These are phyloP conservation scores for Penicillium waksmanii DNA, from an alignment of 495 filamentous ascomycete genomes.

Conservation along the genomic window DNA sequence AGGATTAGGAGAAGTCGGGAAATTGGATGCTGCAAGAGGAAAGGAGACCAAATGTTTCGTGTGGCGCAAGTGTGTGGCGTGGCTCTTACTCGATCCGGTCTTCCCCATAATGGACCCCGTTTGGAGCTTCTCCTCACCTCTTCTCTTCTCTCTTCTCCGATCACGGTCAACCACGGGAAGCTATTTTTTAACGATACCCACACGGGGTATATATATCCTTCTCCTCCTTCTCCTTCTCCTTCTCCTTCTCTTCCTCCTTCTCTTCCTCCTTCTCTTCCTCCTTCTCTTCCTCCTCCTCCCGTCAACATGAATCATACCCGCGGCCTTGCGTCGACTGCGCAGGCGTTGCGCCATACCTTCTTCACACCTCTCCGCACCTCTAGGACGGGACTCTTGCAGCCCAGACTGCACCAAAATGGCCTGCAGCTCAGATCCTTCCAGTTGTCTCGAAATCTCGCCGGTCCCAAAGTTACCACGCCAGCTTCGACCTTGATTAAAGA, in stretches of 20 bases:
- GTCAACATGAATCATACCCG: slow-evolving; percentile 44
- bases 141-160: too few relatives aligned
- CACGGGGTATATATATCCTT: too few relatives aligned
- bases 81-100: slow-evolving; percentile 27
- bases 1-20: slow-evolving; percentile 17
- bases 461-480: slow-evolving; percentile 10
- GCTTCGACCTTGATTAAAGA: slow-evolving; percentile 41
- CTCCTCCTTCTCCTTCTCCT: too few relatives aligned
- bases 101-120: slow-evolving; percentile 6
- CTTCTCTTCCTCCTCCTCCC: not conserved
- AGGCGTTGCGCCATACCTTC: slow-evolving; percentile 43
- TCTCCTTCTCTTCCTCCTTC: too few relatives aligned
- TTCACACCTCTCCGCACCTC: slow-evolving; percentile 27
- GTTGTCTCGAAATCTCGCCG: slow-evolving; percentile 15
- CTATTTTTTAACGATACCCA: too few relatives aligned
- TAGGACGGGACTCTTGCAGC: slow-evolving; percentile 21
- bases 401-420: slow-evolving; percentile 11
- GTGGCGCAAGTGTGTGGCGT: slow-evolving; percentile 36
- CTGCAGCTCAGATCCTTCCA: slow-evolving; percentile 20
- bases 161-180: too few relatives aligned
- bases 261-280: too few relatives aligned
- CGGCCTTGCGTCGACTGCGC: slow-evolving; percentile 41
- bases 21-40: slow-evolving; percentile 2
- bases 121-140: not conserved
- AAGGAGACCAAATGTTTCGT: slow-evolving; percentile 33